Evolutionary conservation across 2,329 filamentous ascomycete species (phyloP).

Genomic region (Shiraia sp.): DNA sequence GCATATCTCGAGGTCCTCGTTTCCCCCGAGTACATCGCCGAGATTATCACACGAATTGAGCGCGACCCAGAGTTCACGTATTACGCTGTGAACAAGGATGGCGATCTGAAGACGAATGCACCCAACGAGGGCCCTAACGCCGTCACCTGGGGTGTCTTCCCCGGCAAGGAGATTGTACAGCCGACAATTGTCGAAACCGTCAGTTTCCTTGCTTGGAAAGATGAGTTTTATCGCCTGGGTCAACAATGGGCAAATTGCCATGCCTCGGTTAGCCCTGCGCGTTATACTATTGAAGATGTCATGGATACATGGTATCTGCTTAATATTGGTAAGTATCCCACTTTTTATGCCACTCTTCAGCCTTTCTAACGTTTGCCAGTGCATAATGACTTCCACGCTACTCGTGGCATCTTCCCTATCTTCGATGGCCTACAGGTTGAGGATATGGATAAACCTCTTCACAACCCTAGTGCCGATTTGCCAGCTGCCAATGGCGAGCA

Average conservation of each 20-base stretch:
- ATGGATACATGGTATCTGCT: slow-evolving; percentile 93
- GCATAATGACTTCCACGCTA: slow-evolving; percentile 95
- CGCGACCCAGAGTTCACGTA: slow-evolving; percentile 83
- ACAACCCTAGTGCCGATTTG: slow-evolving; percentile 14
- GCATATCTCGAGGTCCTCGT: slow-evolving; percentile 93
- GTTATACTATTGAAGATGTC: slow-evolving; percentile 76
- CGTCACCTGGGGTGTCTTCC: slow-evolving; percentile 99
- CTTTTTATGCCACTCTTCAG: not conserved
- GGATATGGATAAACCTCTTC: slow-evolving; percentile 59
- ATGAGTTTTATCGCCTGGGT: slow-evolving; percentile 92
- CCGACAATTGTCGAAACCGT: slow-evolving; percentile 99
- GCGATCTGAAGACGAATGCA: slow-evolving; percentile 82
- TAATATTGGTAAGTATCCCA: slow-evolving; percentile 75
- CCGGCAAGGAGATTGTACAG: slow-evolving; percentile 98
- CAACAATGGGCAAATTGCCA: slow-evolving; percentile 95
- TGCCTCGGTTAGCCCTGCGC: slow-evolving; percentile 73
- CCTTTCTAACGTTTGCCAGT: slow-evolving; percentile 57
- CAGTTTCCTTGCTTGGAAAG: slow-evolving; percentile 97
- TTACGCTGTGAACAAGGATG: slow-evolving; percentile 86
- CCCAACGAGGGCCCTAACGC: slow-evolving; percentile 88
- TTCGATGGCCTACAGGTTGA: slow-evolving; percentile 78
- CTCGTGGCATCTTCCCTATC: slow-evolving; percentile 78
- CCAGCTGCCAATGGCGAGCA: slow-evolving; percentile 12
- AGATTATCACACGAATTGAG: slow-evolving; percentile 78
- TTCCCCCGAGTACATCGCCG: slow-evolving; percentile 74